Conservation (phyloP, 805 yeast species). For the Priceomyces carsonii region DNA sequence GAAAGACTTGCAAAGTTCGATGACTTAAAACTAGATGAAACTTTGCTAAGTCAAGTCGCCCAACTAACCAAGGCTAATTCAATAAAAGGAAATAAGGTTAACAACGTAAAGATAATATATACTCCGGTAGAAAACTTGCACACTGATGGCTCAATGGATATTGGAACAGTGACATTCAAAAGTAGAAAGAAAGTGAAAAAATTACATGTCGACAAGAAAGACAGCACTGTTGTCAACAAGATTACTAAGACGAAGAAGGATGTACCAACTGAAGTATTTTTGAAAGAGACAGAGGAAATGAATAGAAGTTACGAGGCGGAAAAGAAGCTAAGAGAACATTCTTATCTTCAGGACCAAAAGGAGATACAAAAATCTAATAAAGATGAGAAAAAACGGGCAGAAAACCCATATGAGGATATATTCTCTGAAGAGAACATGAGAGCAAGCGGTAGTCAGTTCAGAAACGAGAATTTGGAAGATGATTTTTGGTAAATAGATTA, state of each 20-base stretch:
- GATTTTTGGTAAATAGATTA: slow-evolving; percentile 28
- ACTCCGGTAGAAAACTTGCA: slow-evolving; percentile 74
- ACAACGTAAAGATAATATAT: slow-evolving; percentile 63
- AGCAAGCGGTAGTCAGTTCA: slow-evolving; percentile 31
- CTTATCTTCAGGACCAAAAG: slow-evolving; percentile 25
- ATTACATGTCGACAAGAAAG: slow-evolving; percentile 53
- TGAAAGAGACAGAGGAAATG: slow-evolving; percentile 27
- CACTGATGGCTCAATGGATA: slow-evolving; percentile 70
- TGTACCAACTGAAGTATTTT: slow-evolving; percentile 46
- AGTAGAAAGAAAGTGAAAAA: slow-evolving; percentile 55
- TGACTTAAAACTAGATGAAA: slow-evolving; percentile 36
- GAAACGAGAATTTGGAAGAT: slow-evolving; percentile 40
- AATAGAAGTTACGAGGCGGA: slow-evolving; percentile 34
- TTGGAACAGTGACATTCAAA: slow-evolving; percentile 76
- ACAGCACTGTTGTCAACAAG: slow-evolving; percentile 60
- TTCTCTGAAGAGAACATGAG: slow-evolving; percentile 32
- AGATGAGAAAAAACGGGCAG: slow-evolving; percentile 37
- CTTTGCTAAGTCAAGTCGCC: slow-evolving; percentile 50
- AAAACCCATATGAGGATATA: slow-evolving; percentile 34
- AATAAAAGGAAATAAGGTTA: slow-evolving; percentile 70
- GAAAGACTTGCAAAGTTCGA: slow-evolving; percentile 53
- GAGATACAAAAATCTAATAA: slow-evolving; percentile 38
- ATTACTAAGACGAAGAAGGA: slow-evolving; percentile 67
- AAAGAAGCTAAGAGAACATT: slow-evolving; percentile 41
- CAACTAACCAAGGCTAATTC: slow-evolving; percentile 79